Evolutionary conservation across 2,329 filamentous ascomycete genomes (phyloP), one percentile per base, ranked within the genome.

Genomic region (Cladosporium halotolerans): DNA sequence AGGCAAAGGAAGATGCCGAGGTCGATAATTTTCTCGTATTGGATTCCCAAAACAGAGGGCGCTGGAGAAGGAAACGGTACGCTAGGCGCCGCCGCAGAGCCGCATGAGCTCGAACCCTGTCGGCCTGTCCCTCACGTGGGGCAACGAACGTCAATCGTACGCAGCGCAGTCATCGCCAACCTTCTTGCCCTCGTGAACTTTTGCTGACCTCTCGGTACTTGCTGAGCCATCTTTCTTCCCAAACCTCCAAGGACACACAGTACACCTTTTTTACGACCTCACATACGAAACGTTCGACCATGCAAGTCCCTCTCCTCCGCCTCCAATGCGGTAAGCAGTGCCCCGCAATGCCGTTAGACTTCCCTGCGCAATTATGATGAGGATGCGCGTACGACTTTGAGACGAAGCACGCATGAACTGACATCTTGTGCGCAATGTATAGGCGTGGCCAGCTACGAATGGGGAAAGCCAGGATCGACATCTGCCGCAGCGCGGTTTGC

Each of bases 401-500:
- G 7, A 28, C 23, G 7, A 28, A 28, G 23, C 23, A 7, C 23
- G 23, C 23, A 7, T 28, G 4, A 28, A 60, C 57, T 65, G 52
- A 51, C 32, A 18, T 14, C 8, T 10, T 18, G 18, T 31, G 31
- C 23, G 61, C 54, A n/a, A 36, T 34, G 51, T 55, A n/a, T 57
- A 86, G 93, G 92, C 67, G 89, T 95, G 67, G 97, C 97, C 73
- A 96, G 91, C 72, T 99, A 99, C 70, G 93, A 96, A 76, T 99
- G 93, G 93, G 93, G 82, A 84, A 99, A 99, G 78, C 81, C 90
- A 67, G 93, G 93, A 65, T 81, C 81, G 57, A 81, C 87, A 54
- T 97, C 92, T 45, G 88, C 91, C 11, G 93, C 91, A 47, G 93
- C 93, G 59, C 87, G 84, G 63, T 97, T 88, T 70, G 92, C 91